These are phyloP conservation scores for Suillus variegatus DNA, from an alignment of 768 basidiomycete species.

Conservation along the genomic window DNA sequence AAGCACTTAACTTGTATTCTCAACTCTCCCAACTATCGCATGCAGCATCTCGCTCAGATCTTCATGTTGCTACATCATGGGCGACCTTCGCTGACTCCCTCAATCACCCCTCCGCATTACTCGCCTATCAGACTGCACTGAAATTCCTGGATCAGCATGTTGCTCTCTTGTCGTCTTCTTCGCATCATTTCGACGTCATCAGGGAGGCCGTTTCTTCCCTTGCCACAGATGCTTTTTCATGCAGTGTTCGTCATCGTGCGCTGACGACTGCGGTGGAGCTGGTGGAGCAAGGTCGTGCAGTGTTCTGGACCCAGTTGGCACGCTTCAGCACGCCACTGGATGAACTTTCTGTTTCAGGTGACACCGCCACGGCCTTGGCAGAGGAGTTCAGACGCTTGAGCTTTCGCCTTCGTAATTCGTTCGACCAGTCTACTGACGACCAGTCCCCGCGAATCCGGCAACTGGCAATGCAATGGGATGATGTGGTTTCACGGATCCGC, in stretches of 20 bases:
- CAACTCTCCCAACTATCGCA: background rate
- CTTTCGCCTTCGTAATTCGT: background rate
- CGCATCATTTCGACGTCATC: background rate
- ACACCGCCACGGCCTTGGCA: background rate
- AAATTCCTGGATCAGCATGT: background rate
- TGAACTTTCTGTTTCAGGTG: background rate
- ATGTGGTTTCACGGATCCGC: no score
- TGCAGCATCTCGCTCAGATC: background rate
- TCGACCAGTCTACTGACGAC: no score
- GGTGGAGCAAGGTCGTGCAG: conserved; percentile 27
- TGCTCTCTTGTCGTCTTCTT: background rate
- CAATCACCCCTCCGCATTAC: background rate
- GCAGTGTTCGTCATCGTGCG: background rate
- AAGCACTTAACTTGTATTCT: background rate
- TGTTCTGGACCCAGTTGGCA: conserved; percentile 32
- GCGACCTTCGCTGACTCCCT: background rate
- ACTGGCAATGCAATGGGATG: no score
- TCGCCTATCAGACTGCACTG: background rate
- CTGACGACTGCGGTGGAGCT: background rate
- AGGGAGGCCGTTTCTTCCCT: background rate
- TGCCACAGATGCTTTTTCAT: background rate
- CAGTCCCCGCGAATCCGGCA: no score
- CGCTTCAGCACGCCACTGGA: conserved; percentile 29
- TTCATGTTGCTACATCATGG: background rate
- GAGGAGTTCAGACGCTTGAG: background rate